Base-by-base conservation (phyloP, 2,329 filamentous ascomycete genomes). In the Sphaerulina populicola region DNA sequence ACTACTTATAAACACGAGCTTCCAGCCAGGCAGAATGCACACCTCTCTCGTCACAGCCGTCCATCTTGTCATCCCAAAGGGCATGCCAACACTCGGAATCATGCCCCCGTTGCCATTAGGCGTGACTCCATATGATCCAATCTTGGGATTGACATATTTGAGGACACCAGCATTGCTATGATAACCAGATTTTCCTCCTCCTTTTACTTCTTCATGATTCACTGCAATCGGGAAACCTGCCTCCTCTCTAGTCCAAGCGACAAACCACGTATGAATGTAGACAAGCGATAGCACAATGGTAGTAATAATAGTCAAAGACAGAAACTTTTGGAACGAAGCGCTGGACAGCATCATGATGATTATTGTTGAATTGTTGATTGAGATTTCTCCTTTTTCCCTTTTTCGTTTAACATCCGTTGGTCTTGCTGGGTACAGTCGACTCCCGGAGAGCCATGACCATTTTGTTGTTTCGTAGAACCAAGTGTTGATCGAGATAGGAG, bases 61-160 rank as follows among this genome's bases (percentile, higher is more conserved):
- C 74, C 74, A 76, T n/a, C 74, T 67, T 6, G 74, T 75, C 72
- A 74, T 75, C n/a, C 68, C 72, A 50, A 75, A 72, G 2, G 70
- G 71, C 35, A 66, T 62, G 2, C 66, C 66, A 9, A 72, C 59
- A 38, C 58, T 62, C 7, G 64, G 64, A 14, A 66, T 61, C 64
- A 66, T 67, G 12, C 64, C 64, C 7, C 64, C 64, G 46, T 67
- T 66, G 23, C 62, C 62, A 49, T 66, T 67, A 2, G 64, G 64
- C 9, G 62, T 65, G 11, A 60, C 40, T 4, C 64, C 64, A 44
- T 60, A 65, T 6, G 64, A 65, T 11, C 64, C 64, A 33, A 66
- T 66, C 18, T 59, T 62, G 2, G 64, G 64, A 51, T 66, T 64
- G 35, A 67, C 62, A 53, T 60, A 62, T 49, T 56, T 49, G 9